Evolutionary conservation across 345 rosid species (phyloP), one percentile per base, ranked within the genome.

Genomic region (Euphorbia lathyris): DNA sequence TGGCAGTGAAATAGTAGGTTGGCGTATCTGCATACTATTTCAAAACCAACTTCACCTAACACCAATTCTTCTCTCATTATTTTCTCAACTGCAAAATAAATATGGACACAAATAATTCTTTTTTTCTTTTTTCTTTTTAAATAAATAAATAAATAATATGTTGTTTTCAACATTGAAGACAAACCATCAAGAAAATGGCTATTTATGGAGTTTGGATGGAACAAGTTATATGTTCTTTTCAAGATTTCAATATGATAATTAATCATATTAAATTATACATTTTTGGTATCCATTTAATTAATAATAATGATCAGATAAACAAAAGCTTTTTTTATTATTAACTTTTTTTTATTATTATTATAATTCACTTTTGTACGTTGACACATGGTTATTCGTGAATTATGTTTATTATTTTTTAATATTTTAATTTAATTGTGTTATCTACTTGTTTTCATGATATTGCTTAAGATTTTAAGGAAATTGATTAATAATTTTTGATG

Each of bases 221-320:
- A 30, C 63, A 63, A 57, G 75, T 72, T 72, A 65, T 0, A 9
- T 48, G 74, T 71, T 71, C 38, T 62, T 71, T 71, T 71, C 74
- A 62, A 1, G 55, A 26, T 56, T 34, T 34, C 7, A 34, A 34
- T 34, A 34, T 34, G 7, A 34, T 2, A 34, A 34, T 38, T 29
- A 27, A 10, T 29, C 43, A 27, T n/a, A 9, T 12, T 14, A 30
- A 30, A 50, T 13, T 10, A 48, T 16, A 7, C 5, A 17, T n/a
- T n/a, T 17, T 17, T 16, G 0, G 5, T 14, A 48, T 14, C 7
- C 22, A 48, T 5, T 48, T 16, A 7, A 16, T 1, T 16, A 16
- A 48, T 16, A 16, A 16, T 13, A 48, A 1, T 14, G 14, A 48
- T 16, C 5, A 5, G 7, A 48, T 4, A 34, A 34, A n/a, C n/a